Evolutionary conservation across 306 rosid species (phyloP), one percentile per base, ranked within the genome.

Genomic region (Begonia masoniana): DNA sequence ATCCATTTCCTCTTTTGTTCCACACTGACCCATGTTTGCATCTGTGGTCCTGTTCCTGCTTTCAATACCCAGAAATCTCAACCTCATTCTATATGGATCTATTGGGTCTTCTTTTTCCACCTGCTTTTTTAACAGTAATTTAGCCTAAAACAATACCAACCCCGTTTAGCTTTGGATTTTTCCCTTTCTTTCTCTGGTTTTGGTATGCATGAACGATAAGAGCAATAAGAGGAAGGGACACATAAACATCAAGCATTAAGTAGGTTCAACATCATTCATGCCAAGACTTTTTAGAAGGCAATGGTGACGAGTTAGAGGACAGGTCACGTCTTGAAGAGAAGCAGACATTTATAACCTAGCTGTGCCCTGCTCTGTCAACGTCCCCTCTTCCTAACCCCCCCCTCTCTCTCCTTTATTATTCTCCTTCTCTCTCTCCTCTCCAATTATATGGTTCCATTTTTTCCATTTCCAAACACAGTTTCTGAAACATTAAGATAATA

Each of bases 211-310:
- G 35, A 26, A 26, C 35, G 2, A 26, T 26, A 26, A 26, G 35
- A 31, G 8, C 39, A 31, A 31, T 6, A 31, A 31, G 39, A 4
- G 39, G 39, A 0, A 5, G 36, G n/a, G 46, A 58, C 60, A 62
- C 60, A 62, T 69, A 64, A 52, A 69, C 51, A 56, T 67, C 51
- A 61, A 71, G 47, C 59, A 58, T 31, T 21, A 59, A 58, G 10
- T 45, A 16, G 39, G 60, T 59, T 46, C 43, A 67, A 36, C 46
- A 70, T 71, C 65, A 72, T 61, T 66, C 50, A 70, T 65, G 59
- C 52, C 51, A 55, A 15, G 62, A 53, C 8, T 31, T 31, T 4
- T 51, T 1, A 31, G 12, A 13, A 47, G 49, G 43, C 4, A 39
- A 59, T 48, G 63, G 63, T 31, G 45, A 47, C 49, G 35, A 26